These are phyloP conservation scores for Dalbergia cochinchinensis DNA, from an alignment of 306 rosid genomes.

Conservation along the genomic window DNA sequence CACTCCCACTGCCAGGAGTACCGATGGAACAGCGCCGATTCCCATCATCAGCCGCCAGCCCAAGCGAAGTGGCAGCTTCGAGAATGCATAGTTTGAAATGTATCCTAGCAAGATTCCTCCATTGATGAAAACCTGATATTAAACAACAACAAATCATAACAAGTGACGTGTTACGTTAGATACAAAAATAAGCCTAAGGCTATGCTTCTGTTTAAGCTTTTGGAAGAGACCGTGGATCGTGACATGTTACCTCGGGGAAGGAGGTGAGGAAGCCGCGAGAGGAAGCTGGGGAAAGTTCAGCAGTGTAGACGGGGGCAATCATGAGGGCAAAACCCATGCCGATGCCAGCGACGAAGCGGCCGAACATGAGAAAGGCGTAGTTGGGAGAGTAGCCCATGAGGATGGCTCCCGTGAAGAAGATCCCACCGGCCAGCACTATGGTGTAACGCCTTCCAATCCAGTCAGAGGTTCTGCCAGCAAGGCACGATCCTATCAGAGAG, in stretches of 20 bases:
- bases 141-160: neutral
- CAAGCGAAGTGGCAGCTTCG: conserved; percentile 56
- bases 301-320: conserved; percentile 92
- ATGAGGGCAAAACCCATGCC: conserved; percentile 89
- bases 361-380: conserved; percentile 86
- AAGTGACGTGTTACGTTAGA: no score
- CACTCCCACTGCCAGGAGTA: conserved; percentile 58
- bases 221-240: no score
- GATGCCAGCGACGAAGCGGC: conserved; percentile 83
- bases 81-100: conserved; percentile 77
- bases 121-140: conserved; percentile 68
- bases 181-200: no score
- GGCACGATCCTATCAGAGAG: conserved; percentile 75
- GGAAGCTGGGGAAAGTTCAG: conserved; percentile 83
- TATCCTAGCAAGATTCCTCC: conserved; percentile 81
- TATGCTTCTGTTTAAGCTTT: no score
- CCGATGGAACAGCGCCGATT: conserved; percentile 72
- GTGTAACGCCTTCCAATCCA: conserved; percentile 95
- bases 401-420: conserved; percentile 80
- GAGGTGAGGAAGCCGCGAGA: conserved; percentile 91
- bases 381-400: conserved; percentile 94
- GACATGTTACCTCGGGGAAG: conserved; percentile 68
- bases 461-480: conserved; percentile 88
- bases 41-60: conserved; percentile 95
- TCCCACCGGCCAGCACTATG: conserved; percentile 69